A percentile compares a stretch with the other conserved stretches of the same genome.
These are phyloP conservation scores for Ceratocystis alfenasii DNA, from an alignment of 2,329 filamentous ascomycete species.

Conservation along the genomic window DNA sequence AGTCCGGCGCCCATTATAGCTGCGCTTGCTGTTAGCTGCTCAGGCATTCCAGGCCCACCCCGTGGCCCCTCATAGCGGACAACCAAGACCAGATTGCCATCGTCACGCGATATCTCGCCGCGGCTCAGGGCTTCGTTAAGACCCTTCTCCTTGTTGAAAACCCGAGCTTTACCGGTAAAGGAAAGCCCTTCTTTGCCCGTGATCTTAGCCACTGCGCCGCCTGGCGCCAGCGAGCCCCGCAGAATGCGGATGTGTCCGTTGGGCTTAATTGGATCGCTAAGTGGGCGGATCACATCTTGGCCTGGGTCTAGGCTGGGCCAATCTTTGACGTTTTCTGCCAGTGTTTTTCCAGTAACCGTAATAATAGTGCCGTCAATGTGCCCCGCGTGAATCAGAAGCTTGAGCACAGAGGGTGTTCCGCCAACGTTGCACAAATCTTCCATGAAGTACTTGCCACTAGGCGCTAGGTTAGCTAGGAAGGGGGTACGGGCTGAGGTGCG, in stretches of 20 bases:
- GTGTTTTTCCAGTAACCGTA: constrained; percentile 73
- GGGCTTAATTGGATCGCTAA: constrained; percentile 61
- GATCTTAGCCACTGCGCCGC: constrained; percentile 87
- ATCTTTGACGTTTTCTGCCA: constrained; percentile 66
- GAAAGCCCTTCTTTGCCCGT: constrained; percentile 82
- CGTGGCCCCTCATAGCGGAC: constrained; percentile 91
- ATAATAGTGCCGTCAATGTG: constrained; percentile 66
- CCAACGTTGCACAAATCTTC: constrained; percentile 78
- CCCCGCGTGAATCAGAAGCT: constrained; percentile 64
- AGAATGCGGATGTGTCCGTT: constrained; percentile 84
- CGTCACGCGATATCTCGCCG: constrained; percentile 40
- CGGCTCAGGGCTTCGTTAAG: constrained; percentile 67
- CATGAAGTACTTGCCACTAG: constrained; percentile 75
- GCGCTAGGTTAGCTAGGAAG: constrained; percentile 74
- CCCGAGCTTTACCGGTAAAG: constrained; percentile 69
- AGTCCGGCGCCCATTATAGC: constrained; percentile 88
- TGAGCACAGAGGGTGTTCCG: constrained; percentile 74
- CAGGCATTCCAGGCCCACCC: constrained; percentile 90
- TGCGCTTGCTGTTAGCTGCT: constrained; percentile 77
- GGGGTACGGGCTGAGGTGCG: constrained; percentile 71
- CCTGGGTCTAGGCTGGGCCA: constrained; percentile 66
- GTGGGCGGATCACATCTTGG: constrained; percentile 70
- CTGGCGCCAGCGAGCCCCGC: constrained; percentile 74
- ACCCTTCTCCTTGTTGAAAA: constrained; percentile 76
- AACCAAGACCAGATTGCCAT: constrained; percentile 74